phyloP scores from a whole-genome alignment of 2,329 filamentous ascomycete genomes.

The Rhinocladiella similis region DNA sequence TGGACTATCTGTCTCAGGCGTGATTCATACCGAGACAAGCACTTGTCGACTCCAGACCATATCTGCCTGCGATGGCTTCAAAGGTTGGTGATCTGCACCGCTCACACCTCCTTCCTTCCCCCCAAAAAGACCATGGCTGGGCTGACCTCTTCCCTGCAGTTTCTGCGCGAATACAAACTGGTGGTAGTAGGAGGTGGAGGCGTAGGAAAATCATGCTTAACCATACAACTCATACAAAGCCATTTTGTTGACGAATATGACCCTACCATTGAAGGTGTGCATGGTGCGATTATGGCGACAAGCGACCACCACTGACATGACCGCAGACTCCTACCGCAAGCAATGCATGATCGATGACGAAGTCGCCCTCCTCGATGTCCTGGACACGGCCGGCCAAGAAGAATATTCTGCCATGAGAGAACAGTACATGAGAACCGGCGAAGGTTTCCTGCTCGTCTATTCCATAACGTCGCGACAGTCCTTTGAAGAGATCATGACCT shows the following conservation, averaged over 20 bases:
- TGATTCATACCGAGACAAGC: constrained; percentile 10
- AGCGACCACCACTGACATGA: constrained; percentile 5
- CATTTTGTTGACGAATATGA: constrained; percentile 99
- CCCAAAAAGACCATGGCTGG: constrained; percentile 18
- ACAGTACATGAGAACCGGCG: constrained; percentile 99
- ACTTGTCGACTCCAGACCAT: constrained; percentile 1
- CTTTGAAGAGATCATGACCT: constrained; percentile 97
- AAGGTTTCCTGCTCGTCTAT: constrained; percentile 96
- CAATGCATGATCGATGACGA: constrained; percentile 99
- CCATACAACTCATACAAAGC: constrained; percentile 91
- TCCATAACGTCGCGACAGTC: constrained; percentile 96
- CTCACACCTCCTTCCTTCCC: constrained; percentile 1
- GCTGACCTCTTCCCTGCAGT: constrained; percentile 55
- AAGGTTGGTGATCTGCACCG: constrained; percentile 37
- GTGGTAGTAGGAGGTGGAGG: constrained; percentile 97
- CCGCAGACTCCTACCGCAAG: constrained; percentile 95
- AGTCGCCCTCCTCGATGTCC: constrained; percentile 93
- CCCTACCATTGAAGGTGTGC: constrained; percentile 89
- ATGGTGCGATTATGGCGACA: constrained; percentile 8
- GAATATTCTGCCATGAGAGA: constrained; percentile 99
- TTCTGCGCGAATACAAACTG: constrained; percentile 89
- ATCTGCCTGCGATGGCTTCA: constrained; percentile 36
- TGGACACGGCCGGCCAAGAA: constrained; percentile 97
- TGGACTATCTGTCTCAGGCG: constrained; percentile 18
- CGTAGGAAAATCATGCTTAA: constrained; percentile 98